Conservation (phyloP, 2,329 filamentous ascomycete genomes). For the Tolypocladium tundrense region DNA sequence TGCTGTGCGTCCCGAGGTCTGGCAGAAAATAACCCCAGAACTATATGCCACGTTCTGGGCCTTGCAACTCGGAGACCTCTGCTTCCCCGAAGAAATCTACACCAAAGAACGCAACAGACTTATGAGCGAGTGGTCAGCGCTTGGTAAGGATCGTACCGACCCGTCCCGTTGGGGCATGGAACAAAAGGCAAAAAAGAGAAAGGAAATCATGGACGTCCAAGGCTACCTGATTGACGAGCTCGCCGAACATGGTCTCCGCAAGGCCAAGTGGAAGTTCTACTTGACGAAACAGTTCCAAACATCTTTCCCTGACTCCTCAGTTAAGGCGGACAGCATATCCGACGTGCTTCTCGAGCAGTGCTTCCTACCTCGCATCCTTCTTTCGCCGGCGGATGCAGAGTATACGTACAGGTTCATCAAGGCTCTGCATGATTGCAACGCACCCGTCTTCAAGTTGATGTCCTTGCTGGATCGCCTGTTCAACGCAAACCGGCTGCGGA, state of each 20-base stretch:
- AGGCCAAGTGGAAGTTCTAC: conserved; percentile 56
- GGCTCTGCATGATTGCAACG: conserved; percentile 74
- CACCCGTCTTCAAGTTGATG: conserved; percentile 78
- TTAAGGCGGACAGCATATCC: conserved; percentile 57
- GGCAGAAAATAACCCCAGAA: conserved; percentile 61
- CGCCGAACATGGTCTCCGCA: conserved; percentile 56
- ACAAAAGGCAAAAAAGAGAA: conserved; percentile 54
- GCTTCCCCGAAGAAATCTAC: conserved; percentile 68
- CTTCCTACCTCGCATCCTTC: conserved; percentile 74
- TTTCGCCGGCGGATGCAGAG: conserved; percentile 80
- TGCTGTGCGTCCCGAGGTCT: conserved; percentile 51
- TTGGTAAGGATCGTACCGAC: conserved; percentile 64
- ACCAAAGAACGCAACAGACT: conserved; percentile 62
- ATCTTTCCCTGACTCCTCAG: conserved; percentile 64
- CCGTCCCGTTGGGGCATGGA: conserved; percentile 57
- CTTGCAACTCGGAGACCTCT: conserved; percentile 70
- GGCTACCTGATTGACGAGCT: conserved; percentile 65
- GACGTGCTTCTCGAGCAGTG: conserved; percentile 80
- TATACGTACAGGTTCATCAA: conserved; percentile 82
- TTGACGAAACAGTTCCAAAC: conserved; percentile 64
- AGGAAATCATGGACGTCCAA: conserved; percentile 56
- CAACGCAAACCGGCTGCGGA: conserved; percentile 66
- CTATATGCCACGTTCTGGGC: conserved; percentile 94
- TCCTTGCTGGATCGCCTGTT: conserved; percentile 79
- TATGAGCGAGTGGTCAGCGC: conserved; percentile 53